Percentiles rank a stretch among this genome's conserved stretches.
Evolutionary conservation across 2,329 filamentous ascomycete genomes (phyloP).

Genomic region (Pestalotiopsis fici): DNA sequence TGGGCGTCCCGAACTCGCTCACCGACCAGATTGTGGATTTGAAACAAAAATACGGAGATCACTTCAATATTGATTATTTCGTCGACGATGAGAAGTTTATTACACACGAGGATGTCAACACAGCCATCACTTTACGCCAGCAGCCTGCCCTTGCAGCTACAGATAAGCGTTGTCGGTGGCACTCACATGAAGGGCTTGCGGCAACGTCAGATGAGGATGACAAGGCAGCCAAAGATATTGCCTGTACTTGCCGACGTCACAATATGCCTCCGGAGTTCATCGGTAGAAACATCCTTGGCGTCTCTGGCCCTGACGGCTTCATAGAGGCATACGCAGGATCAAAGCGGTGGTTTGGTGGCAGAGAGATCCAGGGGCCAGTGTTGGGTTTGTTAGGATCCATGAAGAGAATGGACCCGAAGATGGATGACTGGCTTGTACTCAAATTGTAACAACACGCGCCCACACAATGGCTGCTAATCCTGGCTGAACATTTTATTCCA

Average conservation of each 20-base stretch:
- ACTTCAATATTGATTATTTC: conserved; percentile 70
- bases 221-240: background rate
- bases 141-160: conserved; percentile 3
- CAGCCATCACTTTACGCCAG: conserved; percentile 21
- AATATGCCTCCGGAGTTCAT: conserved; percentile 13
- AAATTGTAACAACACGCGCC: conserved; percentile 42
- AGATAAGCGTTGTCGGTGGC: conserved; percentile 25
- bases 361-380: conserved; percentile 74
- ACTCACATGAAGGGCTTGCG: conserved; percentile 21
- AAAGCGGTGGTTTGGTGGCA: conserved; percentile 74
- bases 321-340: conserved; percentile 77
- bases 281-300: conserved; percentile 65
- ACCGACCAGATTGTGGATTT: conserved; percentile 60
- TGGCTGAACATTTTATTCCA: background rate
- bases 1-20: conserved; percentile 16
- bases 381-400: conserved; percentile 68
- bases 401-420: conserved; percentile 41
- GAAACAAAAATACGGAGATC: conserved; percentile 55
- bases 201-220: conserved; percentile 27
- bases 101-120: conserved; percentile 47
- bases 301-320: conserved; percentile 92
- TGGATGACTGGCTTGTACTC: conserved; percentile 51
- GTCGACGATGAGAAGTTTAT: conserved; percentile 82
- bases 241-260: conserved; percentile 27
- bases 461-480: background rate